Conservation (phyloP, 306 rosid species). For the Castanea crenata region DNA sequence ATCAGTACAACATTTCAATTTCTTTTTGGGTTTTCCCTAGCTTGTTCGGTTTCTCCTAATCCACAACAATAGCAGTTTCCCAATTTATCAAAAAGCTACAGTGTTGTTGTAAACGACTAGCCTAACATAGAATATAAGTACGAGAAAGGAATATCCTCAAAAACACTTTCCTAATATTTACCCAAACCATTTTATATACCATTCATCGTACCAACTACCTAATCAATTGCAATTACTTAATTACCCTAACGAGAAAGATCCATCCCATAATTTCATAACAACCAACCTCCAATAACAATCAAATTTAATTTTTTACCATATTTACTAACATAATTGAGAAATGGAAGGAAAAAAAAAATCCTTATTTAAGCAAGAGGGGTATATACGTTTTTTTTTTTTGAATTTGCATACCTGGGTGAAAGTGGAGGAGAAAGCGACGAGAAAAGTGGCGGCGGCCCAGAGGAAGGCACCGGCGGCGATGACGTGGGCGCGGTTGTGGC, state of each 20-base stretch:
- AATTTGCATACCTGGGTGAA: slow-evolving; percentile 54
- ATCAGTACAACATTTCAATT: neutral
- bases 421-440: slow-evolving; percentile 84
- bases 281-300: neutral
- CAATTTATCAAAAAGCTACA: neutral
- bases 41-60: no score
- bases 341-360: neutral
- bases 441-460: slow-evolving; percentile 92
- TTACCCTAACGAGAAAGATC: neutral
- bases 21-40: neutral
- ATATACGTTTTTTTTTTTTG: neutral
- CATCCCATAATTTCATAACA: neutral
- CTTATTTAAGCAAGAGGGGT: neutral
- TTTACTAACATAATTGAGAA: neutral
- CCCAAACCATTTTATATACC: neutral
- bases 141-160: neutral
- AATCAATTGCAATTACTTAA: neutral
- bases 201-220: neutral
- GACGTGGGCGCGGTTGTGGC: slow-evolving; percentile 82
- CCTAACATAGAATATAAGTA: neutral
- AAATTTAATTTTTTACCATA: neutral
- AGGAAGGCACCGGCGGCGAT: slow-evolving; percentile 87
- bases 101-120: neutral
- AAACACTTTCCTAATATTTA: no score
- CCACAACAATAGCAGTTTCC: neutral